A percentile compares a stretch with the other conserved stretches of the same genome.
Conservation (phyloP, 129 eudicot genomes). For the Gnaphalium uliginosum region DNA sequence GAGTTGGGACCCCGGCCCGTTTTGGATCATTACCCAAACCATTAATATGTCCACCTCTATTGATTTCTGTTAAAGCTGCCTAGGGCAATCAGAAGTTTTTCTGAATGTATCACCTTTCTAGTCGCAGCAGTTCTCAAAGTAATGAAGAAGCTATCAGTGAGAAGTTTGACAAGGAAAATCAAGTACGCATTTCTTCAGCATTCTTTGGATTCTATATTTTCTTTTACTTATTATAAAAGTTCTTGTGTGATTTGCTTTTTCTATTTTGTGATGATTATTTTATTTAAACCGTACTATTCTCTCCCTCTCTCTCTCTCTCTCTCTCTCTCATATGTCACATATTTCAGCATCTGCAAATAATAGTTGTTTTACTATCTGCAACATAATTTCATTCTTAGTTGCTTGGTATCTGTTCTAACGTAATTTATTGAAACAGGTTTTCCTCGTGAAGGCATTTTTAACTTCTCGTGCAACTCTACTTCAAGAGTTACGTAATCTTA, state of each 20-base stretch:
- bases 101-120: constrained; percentile 12
- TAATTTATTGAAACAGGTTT: constrained; percentile 38
- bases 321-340: not conserved
- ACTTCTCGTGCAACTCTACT: constrained; percentile 66
- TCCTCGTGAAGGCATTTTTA: constrained; percentile 70
- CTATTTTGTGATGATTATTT: not conserved
- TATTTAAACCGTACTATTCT: not conserved
- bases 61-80: constrained; percentile 12
- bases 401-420: constrained; percentile 13
- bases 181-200: constrained; percentile 47
- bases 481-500: constrained; percentile 73
- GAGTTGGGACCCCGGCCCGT: not conserved
- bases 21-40: not conserved
- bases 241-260: constrained; percentile 1
- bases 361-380: not conserved
- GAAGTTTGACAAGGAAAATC: constrained; percentile 48
- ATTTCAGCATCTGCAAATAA: not conserved
- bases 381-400: constrained; percentile 17
- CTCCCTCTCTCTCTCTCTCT: not conserved
- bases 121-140: constrained; percentile 50
- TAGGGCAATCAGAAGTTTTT: not conserved
- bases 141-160: constrained; percentile 41
- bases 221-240: not conserved
- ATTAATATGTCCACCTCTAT: not conserved
- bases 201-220: not conserved